These are phyloP conservation scores for Aspergillus pseudotamarii DNA, from an alignment of 2,329 filamentous ascomycete species.

Conservation along the genomic window DNA sequence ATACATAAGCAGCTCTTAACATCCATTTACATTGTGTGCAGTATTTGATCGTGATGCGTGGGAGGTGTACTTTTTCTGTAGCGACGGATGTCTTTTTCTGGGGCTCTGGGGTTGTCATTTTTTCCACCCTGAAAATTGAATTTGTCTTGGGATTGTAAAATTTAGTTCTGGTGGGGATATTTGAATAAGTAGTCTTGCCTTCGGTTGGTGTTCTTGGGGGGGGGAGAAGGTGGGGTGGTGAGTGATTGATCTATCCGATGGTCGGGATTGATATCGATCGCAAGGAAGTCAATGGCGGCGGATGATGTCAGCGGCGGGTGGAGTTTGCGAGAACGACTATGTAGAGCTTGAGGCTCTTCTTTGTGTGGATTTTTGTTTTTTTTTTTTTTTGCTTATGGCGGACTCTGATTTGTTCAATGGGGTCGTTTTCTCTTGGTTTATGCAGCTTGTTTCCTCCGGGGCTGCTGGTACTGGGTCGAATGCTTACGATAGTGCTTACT, in stretches of 20 bases:
- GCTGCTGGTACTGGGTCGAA: neutral
- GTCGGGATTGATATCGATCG: neutral
- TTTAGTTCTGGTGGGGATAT: no score
- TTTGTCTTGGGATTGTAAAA: neutral
- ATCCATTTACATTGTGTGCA: conserved; percentile 96
- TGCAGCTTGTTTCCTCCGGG: neutral
- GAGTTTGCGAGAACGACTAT: neutral
- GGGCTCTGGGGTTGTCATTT: neutral
- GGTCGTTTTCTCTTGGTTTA: neutral
- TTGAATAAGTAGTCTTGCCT: no score
- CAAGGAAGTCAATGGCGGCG: conserved; percentile 3
- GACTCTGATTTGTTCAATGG: neutral
- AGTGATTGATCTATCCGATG: conserved; percentile 7
- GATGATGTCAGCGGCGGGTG: conserved; percentile 34
- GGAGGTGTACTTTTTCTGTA: conserved; percentile 50
- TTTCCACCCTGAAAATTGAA: neutral
- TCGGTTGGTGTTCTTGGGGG: neutral
- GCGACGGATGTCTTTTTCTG: conserved; percentile 5
- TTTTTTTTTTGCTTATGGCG: neutral
- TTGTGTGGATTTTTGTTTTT: neutral
- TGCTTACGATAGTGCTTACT: neutral
- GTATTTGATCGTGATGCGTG: conserved; percentile 83
- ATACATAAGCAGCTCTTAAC: conserved; percentile 80
- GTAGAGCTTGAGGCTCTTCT: neutral
- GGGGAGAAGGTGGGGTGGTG: neutral